Conservation (phyloP, 2,329 filamentous ascomycete species). For the Botrytis squamosa region DNA sequence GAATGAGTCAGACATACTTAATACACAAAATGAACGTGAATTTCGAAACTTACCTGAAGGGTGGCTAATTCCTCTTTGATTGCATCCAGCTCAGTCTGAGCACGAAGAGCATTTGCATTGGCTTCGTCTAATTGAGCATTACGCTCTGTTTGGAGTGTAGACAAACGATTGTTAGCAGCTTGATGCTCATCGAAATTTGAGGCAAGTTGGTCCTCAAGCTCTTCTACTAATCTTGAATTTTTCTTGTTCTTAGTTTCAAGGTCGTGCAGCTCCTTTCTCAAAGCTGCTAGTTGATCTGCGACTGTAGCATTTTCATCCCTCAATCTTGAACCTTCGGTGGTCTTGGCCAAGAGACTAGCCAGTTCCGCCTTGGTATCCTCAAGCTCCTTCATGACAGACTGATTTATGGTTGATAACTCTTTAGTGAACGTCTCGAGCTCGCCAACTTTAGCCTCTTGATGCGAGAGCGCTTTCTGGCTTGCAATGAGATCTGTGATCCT, state of each 20-base stretch:
- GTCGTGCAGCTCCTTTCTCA: constrained; percentile 65
- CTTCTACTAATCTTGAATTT: constrained; percentile 87
- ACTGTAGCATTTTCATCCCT: constrained; percentile 49
- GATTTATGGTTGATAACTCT: constrained; percentile 58
- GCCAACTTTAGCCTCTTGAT: constrained; percentile 57
- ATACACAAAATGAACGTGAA: neutral
- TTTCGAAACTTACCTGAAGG: constrained; percentile 54
- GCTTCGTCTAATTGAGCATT: constrained; percentile 77
- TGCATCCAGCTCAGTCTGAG: constrained; percentile 67
- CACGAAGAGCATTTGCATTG: constrained; percentile 59
- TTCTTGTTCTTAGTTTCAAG: constrained; percentile 75
- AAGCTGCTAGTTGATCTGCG: constrained; percentile 55
- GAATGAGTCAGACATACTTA: constrained; percentile 16
- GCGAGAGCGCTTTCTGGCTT: constrained; percentile 58
- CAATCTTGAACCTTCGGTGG: constrained; percentile 47
- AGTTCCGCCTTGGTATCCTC: constrained; percentile 58
- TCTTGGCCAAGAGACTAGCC: constrained; percentile 50
- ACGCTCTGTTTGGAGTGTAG: constrained; percentile 73
- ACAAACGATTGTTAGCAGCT: constrained; percentile 78
- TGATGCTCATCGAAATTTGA: constrained; percentile 94
- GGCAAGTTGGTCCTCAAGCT: constrained; percentile 94
- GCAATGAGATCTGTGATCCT: constrained; percentile 57
- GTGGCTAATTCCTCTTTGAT: constrained; percentile 68
- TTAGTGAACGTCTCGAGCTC: constrained; percentile 56
- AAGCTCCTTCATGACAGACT: constrained; percentile 60